Evolutionary conservation across 495 filamentous ascomycete genomes (phyloP).

Genomic region (Astrothelium subdiscretum): DNA sequence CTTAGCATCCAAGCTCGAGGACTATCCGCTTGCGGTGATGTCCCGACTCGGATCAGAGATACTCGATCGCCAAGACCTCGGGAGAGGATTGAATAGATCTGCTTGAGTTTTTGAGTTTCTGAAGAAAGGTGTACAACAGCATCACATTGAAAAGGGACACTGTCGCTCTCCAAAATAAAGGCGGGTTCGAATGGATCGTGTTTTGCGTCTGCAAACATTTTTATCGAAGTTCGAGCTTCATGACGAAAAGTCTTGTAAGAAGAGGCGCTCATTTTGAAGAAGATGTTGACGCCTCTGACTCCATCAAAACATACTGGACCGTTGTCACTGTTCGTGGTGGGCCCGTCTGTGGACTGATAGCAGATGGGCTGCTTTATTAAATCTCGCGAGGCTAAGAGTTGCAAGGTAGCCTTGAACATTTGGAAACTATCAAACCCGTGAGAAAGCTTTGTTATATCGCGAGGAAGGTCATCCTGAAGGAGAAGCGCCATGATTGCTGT

Average conservation of each 20-base stretch:
- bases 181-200: slow-evolving; percentile 71
- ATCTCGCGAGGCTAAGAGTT: slow-evolving; percentile 66
- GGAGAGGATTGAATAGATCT: slow-evolving; percentile 45
- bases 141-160: slow-evolving; percentile 63
- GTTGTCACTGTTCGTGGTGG: slow-evolving; percentile 21
- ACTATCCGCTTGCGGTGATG: not conserved
- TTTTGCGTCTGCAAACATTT: slow-evolving; percentile 59
- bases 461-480: slow-evolving; percentile 59
- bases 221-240: slow-evolving; percentile 58
- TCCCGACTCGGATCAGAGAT: slow-evolving; percentile 39
- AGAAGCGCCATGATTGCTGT: slow-evolving; percentile 64
- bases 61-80: slow-evolving; percentile 66
- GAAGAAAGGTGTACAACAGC: slow-evolving; percentile 31
- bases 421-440: slow-evolving; percentile 81
- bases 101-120: not conserved
- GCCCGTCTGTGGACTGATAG: slow-evolving; percentile 32
- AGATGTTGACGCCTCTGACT: slow-evolving; percentile 59
- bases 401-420: slow-evolving; percentile 81
- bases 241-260: slow-evolving; percentile 60
- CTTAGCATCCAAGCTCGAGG: not conserved
- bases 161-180: slow-evolving; percentile 64
- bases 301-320: slow-evolving; percentile 55
- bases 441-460: slow-evolving; percentile 58
- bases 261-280: slow-evolving; percentile 87
- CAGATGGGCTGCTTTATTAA: slow-evolving; percentile 51